These are phyloP conservation scores for Paracoccidioides brasiliensis DNA, from an alignment of 2,329 filamentous ascomycete species.

Conservation along the genomic window DNA sequence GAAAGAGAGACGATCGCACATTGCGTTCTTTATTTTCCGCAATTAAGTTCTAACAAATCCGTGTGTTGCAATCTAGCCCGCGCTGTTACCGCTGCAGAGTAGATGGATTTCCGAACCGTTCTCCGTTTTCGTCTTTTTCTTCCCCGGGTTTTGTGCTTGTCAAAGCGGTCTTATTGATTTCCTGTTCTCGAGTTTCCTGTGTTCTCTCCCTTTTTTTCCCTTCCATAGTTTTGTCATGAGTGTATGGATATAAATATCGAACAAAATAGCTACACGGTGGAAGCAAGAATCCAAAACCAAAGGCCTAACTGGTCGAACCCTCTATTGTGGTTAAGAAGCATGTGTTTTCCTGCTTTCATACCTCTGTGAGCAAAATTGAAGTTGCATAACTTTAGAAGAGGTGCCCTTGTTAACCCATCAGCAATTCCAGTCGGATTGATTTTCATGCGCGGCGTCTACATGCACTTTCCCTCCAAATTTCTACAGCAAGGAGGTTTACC, in stretches of 20 bases:
- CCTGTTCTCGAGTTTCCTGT: slow-evolving; percentile 5
- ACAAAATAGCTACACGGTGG: neutral
- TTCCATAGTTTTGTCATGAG: slow-evolving; percentile 2
- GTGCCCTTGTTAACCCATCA: neutral
- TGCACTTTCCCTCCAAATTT: neutral
- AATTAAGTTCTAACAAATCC: slow-evolving; percentile 2
- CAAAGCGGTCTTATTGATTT: slow-evolving; percentile 15
- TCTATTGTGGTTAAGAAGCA: neutral
- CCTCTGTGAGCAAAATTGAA: neutral
- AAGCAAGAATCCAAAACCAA: neutral
- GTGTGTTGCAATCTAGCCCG: slow-evolving; percentile 21
- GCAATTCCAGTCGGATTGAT: neutral
- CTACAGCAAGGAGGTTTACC: too few species aligned
- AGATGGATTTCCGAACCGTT: slow-evolving; percentile 20
- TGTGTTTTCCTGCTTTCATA: neutral
- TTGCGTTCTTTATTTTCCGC: neutral
- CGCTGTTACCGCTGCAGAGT: slow-evolving; percentile 31
- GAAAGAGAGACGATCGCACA: too few species aligned
- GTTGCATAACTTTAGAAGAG: neutral
- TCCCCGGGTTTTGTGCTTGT: slow-evolving; percentile 16
- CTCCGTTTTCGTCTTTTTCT: slow-evolving; percentile 14
- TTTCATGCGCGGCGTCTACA: neutral
- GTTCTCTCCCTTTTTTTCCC: slow-evolving; percentile 19
- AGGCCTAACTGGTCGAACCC: neutral
- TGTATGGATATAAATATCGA: slow-evolving; percentile 1